Evolutionary conservation across 208 protist species (phyloP).

Genomic region (Leptomonas seymouri): DNA sequence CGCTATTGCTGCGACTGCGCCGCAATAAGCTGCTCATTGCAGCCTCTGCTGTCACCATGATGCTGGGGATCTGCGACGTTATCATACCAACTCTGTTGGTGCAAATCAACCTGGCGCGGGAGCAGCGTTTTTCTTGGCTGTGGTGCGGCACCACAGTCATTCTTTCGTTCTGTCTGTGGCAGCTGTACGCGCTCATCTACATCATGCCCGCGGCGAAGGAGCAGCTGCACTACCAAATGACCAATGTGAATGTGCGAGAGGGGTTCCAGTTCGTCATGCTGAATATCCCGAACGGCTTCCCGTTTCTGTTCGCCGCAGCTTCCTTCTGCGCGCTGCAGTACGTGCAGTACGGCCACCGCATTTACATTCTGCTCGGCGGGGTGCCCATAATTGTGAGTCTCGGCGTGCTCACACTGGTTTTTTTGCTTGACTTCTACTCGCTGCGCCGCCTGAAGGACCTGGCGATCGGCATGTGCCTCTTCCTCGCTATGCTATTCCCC

Average conservation of each 20-base stretch:
- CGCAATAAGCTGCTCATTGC: slow-evolving; percentile 71
- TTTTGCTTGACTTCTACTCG: slow-evolving; percentile 65
- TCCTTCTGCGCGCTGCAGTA: slow-evolving; percentile 75
- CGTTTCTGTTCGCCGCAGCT: slow-evolving; percentile 59
- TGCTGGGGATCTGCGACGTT: slow-evolving; percentile 60
- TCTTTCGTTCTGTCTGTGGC: slow-evolving; percentile 73
- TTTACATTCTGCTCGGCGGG: slow-evolving; percentile 62
- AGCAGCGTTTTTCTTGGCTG: slow-evolving; percentile 68
- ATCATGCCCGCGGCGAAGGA: slow-evolving; percentile 58
- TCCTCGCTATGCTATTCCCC: slow-evolving; percentile 65
- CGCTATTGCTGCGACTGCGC: slow-evolving; percentile 59
- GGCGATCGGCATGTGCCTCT: slow-evolving; percentile 54
- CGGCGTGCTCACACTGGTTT: slow-evolving; percentile 57
- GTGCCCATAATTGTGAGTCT: slow-evolving; percentile 66
- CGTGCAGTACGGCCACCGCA: slow-evolving; percentile 59
- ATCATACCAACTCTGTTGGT: slow-evolving; percentile 68
- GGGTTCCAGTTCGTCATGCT: slow-evolving; percentile 60
- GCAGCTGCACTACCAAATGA: slow-evolving; percentile 57
- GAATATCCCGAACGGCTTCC: slow-evolving; percentile 76
- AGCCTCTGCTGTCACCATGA: slow-evolving; percentile 47
- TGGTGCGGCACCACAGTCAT: slow-evolving; percentile 74
- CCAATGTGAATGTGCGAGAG: slow-evolving; percentile 42
- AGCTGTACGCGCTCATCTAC: slow-evolving; percentile 62
- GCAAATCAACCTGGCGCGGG: slow-evolving; percentile 60
- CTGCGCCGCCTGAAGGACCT: slow-evolving; percentile 56